Percentiles rank a stretch among this genome's conserved stretches.
Evolutionary conservation across 2,329 filamentous ascomycete genomes (phyloP).

Genomic region (Penicillium sp.): DNA sequence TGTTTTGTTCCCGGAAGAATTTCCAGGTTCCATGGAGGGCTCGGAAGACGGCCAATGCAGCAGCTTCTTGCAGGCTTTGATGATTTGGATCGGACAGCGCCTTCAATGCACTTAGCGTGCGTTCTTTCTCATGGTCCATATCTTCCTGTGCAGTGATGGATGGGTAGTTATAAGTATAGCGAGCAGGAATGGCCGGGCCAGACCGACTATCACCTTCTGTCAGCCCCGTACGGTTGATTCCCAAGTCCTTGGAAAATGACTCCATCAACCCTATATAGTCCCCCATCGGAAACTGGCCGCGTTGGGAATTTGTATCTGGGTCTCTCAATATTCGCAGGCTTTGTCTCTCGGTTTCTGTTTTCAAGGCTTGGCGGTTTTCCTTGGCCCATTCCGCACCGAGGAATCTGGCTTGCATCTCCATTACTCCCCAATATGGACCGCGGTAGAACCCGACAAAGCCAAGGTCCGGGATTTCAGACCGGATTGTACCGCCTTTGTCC

Average conservation of each 20-base stretch:
- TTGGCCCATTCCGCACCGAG: conserved; percentile 62
- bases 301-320: conserved; percentile 15
- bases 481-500: conserved; percentile 66
- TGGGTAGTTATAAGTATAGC: conserved; percentile 46
- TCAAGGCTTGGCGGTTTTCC: conserved; percentile 15
- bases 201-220: conserved; percentile 34
- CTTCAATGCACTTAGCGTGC: conserved; percentile 52
- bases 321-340: conserved; percentile 24
- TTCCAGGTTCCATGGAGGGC: conserved; percentile 71
- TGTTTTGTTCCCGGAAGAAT: conserved; percentile 47
- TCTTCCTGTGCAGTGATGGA: conserved; percentile 10
- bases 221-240: conserved; percentile 48
- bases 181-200: conserved; percentile 54
- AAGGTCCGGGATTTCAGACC: conserved; percentile 61
- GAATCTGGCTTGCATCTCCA: conserved; percentile 80
- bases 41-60: conserved; percentile 68
- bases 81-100: conserved; percentile 34
- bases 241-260: conserved; percentile 63
- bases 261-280: conserved; percentile 79
- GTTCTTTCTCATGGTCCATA: conserved; percentile 32
- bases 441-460: conserved; percentile 84
- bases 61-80: conserved; percentile 53
- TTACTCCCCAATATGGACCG: conserved; percentile 81
- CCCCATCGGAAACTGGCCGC: conserved; percentile 77
- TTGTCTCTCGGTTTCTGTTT: conserved; percentile 25